phyloP scores from a whole-genome alignment of 352 stramenopile species.

The Globisporangium emineosum region DNA sequence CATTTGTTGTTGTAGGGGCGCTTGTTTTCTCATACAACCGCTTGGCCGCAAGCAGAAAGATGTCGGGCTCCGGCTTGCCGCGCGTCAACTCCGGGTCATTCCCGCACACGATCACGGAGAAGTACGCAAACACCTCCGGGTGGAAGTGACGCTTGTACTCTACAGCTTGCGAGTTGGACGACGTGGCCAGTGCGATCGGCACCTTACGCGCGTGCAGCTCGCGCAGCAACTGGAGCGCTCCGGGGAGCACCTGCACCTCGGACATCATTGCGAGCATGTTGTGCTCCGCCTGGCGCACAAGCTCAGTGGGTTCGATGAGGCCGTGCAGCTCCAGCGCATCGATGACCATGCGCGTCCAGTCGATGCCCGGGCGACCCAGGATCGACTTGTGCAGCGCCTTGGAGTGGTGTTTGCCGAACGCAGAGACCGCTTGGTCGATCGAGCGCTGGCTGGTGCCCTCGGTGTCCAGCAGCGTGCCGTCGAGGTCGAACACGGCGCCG shows the following conservation, averaged over 20 bases:
- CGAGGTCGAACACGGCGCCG: constrained; percentile 79
- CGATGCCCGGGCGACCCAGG: constrained; percentile 53
- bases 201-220: constrained; percentile 48
- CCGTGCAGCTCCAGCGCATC: constrained; percentile 34
- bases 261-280: constrained; percentile 61
- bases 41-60: constrained; percentile 67
- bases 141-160: constrained; percentile 63
- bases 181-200: constrained; percentile 69
- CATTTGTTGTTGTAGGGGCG: not conserved
- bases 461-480: constrained; percentile 81
- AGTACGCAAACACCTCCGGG: constrained; percentile 71
- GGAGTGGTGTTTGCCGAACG: constrained; percentile 59
- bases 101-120: constrained; percentile 72
- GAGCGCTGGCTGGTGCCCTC: constrained; percentile 66
- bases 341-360: constrained; percentile 79
- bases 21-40: constrained; percentile 44
- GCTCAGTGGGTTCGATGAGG: constrained; percentile 43
- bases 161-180: constrained; percentile 62
- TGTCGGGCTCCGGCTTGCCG: constrained; percentile 78
- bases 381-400: constrained; percentile 71
- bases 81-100: constrained; percentile 62
- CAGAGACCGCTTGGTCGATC: constrained; percentile 49
- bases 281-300: constrained; percentile 62
- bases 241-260: constrained; percentile 50
- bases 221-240: constrained; percentile 44